A percentile compares a stretch with the other conserved stretches of the same genome.
Evolutionary conservation across 192 early-diverging fungal genomes (phyloP).

Genomic region (Mortierella claussenii): DNA sequence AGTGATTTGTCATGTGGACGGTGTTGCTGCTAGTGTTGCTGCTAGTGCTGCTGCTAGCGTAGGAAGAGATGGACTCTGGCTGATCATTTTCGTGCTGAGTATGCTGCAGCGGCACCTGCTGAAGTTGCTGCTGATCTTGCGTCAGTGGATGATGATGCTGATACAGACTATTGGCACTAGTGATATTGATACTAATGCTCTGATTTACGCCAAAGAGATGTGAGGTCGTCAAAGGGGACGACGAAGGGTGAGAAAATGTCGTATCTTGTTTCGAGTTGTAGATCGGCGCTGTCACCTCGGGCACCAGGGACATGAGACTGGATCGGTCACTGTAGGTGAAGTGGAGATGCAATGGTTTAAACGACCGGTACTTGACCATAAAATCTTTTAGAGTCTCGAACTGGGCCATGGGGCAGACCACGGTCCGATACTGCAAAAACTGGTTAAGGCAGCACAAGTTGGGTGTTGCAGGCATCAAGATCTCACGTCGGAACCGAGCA

Average conservation of each 20-base stretch:
- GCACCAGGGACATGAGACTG: slow-evolving; percentile 36
- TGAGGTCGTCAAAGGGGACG: slow-evolving; percentile 28
- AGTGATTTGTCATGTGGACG: neutral
- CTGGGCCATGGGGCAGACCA: slow-evolving; percentile 46
- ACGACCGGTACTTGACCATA: slow-evolving; percentile 44
- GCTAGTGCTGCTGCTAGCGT: neutral
- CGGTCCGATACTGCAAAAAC: slow-evolving; percentile 25
- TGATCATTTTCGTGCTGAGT: slow-evolving; percentile 26
- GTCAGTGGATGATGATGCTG: slow-evolving; percentile 35
- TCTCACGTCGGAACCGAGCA: slow-evolving; percentile 28
- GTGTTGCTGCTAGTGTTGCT: neutral
- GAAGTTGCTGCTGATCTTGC: slow-evolving; percentile 13
- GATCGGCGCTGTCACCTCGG: slow-evolving; percentile 34
- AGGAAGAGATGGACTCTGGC: neutral
- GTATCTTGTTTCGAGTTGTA: slow-evolving; percentile 35
- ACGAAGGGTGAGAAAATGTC: slow-evolving; percentile 22
- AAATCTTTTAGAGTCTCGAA: slow-evolving; percentile 50
- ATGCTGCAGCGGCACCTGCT: slow-evolving; percentile 3
- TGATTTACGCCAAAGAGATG: slow-evolving; percentile 35
- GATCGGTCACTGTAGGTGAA: slow-evolving; percentile 45
- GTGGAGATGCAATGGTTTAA: slow-evolving; percentile 43
- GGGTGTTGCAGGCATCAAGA: slow-evolving; percentile 29
- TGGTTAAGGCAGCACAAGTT: slow-evolving; percentile 31
- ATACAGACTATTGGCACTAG: slow-evolving; percentile 30
- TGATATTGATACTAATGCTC: slow-evolving; percentile 48